These are phyloP conservation scores for Chlorella vulgaris DNA, from an alignment of 139 green algal species.

Conservation along the genomic window DNA sequence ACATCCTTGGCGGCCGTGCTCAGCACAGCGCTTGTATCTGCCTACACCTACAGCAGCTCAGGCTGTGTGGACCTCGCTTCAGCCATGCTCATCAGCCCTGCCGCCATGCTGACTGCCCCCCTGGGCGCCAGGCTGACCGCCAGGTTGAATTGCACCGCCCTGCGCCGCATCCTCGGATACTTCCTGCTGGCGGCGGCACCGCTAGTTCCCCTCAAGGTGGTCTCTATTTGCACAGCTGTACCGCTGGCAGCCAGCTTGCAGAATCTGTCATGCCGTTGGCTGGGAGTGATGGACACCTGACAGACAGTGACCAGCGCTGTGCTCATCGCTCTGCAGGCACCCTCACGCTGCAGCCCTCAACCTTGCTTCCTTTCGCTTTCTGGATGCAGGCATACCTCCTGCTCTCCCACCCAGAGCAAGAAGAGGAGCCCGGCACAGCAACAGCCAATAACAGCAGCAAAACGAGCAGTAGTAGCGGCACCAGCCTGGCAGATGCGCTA, in stretches of 20 bases:
- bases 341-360: too few relatives aligned
- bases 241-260: background rate
- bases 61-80: conserved; percentile 62
- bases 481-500: background rate
- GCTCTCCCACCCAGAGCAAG: background rate
- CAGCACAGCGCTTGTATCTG: conserved; percentile 61
- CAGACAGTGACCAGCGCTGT: too few relatives aligned
- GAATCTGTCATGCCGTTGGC: background rate
- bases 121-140: conserved; percentile 62
- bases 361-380: background rate
- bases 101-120: conserved; percentile 62
- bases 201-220: conserved; percentile 70
- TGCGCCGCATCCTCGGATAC: conserved; percentile 55
- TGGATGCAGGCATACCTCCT: conserved; percentile 20
- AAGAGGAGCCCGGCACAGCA: background rate
- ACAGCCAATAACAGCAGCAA: background rate
- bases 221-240: background rate
- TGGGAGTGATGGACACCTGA: background rate
- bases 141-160: conserved; percentile 50
- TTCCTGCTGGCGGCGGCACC: conserved; percentile 73
- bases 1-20: conserved; percentile 78
- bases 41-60: conserved; percentile 50
- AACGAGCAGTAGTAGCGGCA: background rate
- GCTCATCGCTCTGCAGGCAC: too few relatives aligned
- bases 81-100: conserved; percentile 58